phyloP scores from a whole-genome alignment of 2,329 filamentous ascomycete genomes.

The Scortechinia acanthostroma region DNA sequence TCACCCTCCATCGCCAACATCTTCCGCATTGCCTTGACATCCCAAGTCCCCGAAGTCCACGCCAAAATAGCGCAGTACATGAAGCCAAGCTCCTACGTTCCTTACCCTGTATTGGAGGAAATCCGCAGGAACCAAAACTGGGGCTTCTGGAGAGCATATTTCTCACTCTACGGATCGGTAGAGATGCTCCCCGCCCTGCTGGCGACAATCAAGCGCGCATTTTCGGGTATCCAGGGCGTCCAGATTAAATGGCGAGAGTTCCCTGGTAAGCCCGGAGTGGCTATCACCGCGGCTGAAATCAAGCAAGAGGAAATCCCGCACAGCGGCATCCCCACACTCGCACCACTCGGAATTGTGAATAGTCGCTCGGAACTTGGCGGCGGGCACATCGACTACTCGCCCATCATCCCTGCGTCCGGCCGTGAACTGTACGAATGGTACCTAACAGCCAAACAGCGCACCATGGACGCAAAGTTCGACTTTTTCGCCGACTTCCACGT shows the following conservation, averaged over 20 bases:
- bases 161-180: constrained; percentile 25
- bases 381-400: constrained; percentile 24
- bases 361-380: constrained; percentile 28
- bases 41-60: too few species aligned
- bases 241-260: constrained; percentile 21
- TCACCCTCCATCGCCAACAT: too few species aligned
- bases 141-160: constrained; percentile 42
- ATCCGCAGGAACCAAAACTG: constrained; percentile 28
- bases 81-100: too few species aligned
- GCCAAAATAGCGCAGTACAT: too few species aligned
- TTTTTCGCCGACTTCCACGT: constrained; percentile 29
- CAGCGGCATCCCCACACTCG: constrained; percentile 24
- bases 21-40: too few species aligned
- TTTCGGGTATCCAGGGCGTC: constrained; percentile 19
- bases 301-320: constrained; percentile 15
- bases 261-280: constrained; percentile 20
- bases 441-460: constrained; percentile 19
- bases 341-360: constrained; percentile 31
- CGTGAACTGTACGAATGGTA: constrained; percentile 20
- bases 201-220: constrained; percentile 21
- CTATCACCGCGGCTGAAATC: constrained; percentile 20
- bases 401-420: constrained; percentile 22
- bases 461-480: constrained; percentile 25
- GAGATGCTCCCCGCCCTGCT: constrained; percentile 17
- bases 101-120: constrained; percentile 23